A percentile compares a stretch with the other conserved stretches of the same genome.
phyloP scores from a whole-genome alignment of 1,139 yeast species.

The Taphrina sp. region DNA sequence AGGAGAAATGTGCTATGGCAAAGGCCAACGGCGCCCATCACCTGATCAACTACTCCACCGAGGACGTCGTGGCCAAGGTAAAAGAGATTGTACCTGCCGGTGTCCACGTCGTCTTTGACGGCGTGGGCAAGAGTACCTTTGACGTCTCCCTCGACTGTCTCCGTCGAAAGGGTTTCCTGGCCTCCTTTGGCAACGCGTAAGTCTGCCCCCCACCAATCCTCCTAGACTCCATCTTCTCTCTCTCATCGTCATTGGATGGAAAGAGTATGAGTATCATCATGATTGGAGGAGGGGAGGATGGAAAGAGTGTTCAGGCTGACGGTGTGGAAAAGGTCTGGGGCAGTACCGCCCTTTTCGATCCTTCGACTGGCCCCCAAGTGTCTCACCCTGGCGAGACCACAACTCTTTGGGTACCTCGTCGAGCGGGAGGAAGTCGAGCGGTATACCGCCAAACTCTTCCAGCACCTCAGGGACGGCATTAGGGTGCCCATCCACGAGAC shows the following conservation, averaged over 20 bases:
- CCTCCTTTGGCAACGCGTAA: slow-evolving; percentile 73
- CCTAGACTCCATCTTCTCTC: too few relatives aligned
- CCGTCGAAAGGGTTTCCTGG: slow-evolving; percentile 69
- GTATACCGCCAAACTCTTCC: slow-evolving; percentile 53
- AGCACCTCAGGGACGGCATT: slow-evolving; percentile 53
- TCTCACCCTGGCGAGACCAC: slow-evolving; percentile 53
- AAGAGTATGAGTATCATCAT: too few relatives aligned
- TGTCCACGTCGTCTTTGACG: slow-evolving; percentile 70
- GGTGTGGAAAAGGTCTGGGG: slow-evolving; percentile 10
- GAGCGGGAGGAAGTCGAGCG: slow-evolving; percentile 59
- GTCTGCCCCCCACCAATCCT: slow-evolving; percentile 57
- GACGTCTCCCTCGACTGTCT: slow-evolving; percentile 61
- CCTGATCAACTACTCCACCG: slow-evolving; percentile 60
- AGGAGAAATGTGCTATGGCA: slow-evolving; percentile 54
- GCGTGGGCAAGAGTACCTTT: slow-evolving; percentile 78
- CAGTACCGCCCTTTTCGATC: slow-evolving; percentile 23
- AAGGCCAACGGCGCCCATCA: slow-evolving; percentile 72
- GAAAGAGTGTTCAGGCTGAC: background rate
- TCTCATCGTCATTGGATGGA: too few relatives aligned
- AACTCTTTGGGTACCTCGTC: slow-evolving; percentile 54
- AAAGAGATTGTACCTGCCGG: slow-evolving; percentile 72
- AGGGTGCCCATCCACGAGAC: slow-evolving; percentile 54
- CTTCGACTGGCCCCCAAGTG: slow-evolving; percentile 57
- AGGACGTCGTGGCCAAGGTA: slow-evolving; percentile 59
- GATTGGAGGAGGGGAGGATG: too few relatives aligned